Evolutionary conservation across 257 asterid species (phyloP), one percentile per base, ranked within the genome.

Genomic region (Knoxia roxburghii): DNA sequence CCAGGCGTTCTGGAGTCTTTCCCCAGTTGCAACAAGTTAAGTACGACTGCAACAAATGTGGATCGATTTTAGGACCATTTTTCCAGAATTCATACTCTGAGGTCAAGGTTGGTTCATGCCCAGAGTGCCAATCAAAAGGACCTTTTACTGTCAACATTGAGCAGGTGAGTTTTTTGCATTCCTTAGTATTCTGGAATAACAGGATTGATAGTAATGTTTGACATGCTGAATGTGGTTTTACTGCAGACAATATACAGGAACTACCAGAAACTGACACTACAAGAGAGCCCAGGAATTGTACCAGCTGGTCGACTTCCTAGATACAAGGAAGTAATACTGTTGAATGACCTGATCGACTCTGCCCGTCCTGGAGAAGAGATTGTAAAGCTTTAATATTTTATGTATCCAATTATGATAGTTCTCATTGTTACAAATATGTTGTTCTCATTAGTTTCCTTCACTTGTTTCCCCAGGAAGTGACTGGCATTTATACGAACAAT

Each of bases 321-420:
- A 85, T 85, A 85, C 89, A 94, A 94, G 87, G 99, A 94, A 94
- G 95, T 94, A 67, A 94, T 94, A 76, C 77, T 94, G 72, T 78
- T 94, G 90, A 94, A 94, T 84, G 99, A 94, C 82, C 95, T 90
- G 75, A 94, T 94, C 72, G 97, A 94, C 76, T 90, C 96, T 79
- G 97, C 99, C 53, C 89, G 96, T 14, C 99, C 99, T 59, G 96
- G 99, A 74, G 97, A 94, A 84, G 97, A 94, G 84, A 94, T 94
- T 75, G 99, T 94, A 90, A 68, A 35, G 15, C 52, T 41, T 46
- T 71, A n/a, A 35, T 35, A 40, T 18, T 63, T 43, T 20, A 18
- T 35, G 12, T 59, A 29, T 70, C 43, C 37, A 32, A 15, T 7
- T 51, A 37, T 10, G 35, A 53, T 46, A 35, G 10, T 27, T 43